A percentile compares a stretch with the other conserved stretches of the same genome.
These are phyloP conservation scores for Diplosphaera chodatii DNA, from an alignment of 139 green algal species.

Conservation along the genomic window DNA sequence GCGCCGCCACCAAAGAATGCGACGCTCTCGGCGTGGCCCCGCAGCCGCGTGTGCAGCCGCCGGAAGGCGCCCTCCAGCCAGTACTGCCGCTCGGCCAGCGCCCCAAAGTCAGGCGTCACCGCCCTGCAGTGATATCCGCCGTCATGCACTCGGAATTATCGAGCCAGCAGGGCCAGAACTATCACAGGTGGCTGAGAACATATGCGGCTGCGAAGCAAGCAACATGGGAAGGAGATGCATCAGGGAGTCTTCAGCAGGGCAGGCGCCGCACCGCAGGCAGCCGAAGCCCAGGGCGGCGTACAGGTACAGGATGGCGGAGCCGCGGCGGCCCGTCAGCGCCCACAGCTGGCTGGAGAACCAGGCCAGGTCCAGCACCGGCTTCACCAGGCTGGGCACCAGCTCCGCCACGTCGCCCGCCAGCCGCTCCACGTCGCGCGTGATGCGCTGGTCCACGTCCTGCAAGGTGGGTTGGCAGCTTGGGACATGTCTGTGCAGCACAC, in stretches of 20 bases:
- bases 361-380: constrained; percentile 33
- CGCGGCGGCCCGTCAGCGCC: constrained; percentile 46
- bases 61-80: constrained; percentile 50
- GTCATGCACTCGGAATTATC: no score
- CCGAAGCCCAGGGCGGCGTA: constrained; percentile 57
- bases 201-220: no score
- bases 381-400: constrained; percentile 63
- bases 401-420: constrained; percentile 55
- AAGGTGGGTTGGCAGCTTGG: no score
- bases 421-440: constrained; percentile 58
- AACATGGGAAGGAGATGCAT: no score
- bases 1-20: constrained; percentile 65
- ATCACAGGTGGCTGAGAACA: no score
- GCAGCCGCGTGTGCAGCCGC: constrained; percentile 37
- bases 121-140: constrained; percentile 5
- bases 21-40: constrained; percentile 54
- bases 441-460: constrained; percentile 50
- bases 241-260: no score
- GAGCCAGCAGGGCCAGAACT: no score
- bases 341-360: constrained; percentile 60
- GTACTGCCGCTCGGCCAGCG: constrained; percentile 34
- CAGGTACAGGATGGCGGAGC: constrained; percentile 58
- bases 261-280: constrained; percentile 29
- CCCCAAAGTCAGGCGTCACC: constrained; percentile 58
- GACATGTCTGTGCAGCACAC: no score